Percentiles rank a stretch among this genome's conserved stretches.
phyloP scores from a whole-genome alignment of 495 filamentous ascomycete species.

The Talaromyces proteolyticus region DNA sequence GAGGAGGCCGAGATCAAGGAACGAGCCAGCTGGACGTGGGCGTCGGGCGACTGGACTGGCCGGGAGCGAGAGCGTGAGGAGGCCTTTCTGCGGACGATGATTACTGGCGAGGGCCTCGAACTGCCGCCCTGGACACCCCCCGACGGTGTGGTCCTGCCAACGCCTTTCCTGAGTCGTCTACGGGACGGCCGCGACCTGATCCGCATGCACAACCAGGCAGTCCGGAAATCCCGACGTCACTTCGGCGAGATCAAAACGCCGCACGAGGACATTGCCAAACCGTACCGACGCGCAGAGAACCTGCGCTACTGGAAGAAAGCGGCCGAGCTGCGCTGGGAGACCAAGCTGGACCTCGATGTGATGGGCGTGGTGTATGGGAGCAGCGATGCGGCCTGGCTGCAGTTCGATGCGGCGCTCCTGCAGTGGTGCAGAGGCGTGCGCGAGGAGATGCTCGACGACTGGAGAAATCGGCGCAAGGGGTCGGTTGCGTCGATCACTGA shows the following conservation, averaged over 20 bases:
- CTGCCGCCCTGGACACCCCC: conserved; percentile 69
- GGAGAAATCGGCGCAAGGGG: conserved; percentile 22
- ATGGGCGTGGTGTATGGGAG: conserved; percentile 73
- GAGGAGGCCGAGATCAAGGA: conserved; percentile 69
- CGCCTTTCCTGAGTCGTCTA: conserved; percentile 66
- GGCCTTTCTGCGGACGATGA: conserved; percentile 68
- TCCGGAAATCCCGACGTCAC: conserved; percentile 73
- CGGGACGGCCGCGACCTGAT: conserved; percentile 77
- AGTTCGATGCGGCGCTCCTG: conserved; percentile 74
- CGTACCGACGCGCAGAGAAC: conserved; percentile 90
- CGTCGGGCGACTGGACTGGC: conserved; percentile 72
- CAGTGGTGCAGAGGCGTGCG: conserved; percentile 74
- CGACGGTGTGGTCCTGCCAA: conserved; percentile 51
- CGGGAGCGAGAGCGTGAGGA: conserved; percentile 72
- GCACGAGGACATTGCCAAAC: conserved; percentile 87
- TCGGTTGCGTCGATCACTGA: conserved; percentile 4
- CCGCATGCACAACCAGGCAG: conserved; percentile 79
- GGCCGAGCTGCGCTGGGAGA: conserved; percentile 89
- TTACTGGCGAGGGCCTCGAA: conserved; percentile 31
- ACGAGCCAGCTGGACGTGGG: conserved; percentile 73
- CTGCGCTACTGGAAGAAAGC: conserved; percentile 95
- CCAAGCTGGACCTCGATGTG: conserved; percentile 76
- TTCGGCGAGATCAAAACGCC: conserved; percentile 89
- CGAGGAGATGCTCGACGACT: conserved; percentile 65
- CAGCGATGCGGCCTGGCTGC: conserved; percentile 62